Percentiles rank a stretch among this genome's conserved stretches.
These are phyloP conservation scores for Nicotiana undulata DNA, from an alignment of 257 asterid species.

Conservation along the genomic window DNA sequence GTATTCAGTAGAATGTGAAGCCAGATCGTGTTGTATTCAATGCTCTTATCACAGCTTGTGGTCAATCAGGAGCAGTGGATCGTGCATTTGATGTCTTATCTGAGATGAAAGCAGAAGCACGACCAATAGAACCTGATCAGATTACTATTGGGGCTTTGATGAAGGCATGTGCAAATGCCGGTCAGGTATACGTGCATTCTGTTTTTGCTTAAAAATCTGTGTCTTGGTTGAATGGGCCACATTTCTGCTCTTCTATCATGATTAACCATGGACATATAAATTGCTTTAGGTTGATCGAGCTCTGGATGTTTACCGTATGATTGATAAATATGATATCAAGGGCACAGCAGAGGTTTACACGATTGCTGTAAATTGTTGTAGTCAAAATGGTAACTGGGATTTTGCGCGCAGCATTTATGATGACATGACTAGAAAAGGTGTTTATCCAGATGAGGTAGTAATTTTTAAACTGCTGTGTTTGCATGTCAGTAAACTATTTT, in stretches of 20 bases:
- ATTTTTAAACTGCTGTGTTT: not conserved
- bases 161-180: conserved; percentile 85
- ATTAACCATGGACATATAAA: conserved; percentile 8
- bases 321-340: conserved; percentile 62
- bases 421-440: conserved; percentile 80
- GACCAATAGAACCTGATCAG: conserved; percentile 92
- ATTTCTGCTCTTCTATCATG: not conserved
- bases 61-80: conserved; percentile 92
- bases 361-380: conserved; percentile 91
- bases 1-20: conserved; percentile 78
- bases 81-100: conserved; percentile 96
- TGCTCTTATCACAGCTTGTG: conserved; percentile 98
- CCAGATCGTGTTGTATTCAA: conserved; percentile 98
- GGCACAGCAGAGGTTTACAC: conserved; percentile 96
- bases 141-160: conserved; percentile 90
- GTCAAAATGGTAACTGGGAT: conserved; percentile 91
- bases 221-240: conserved; percentile 5
- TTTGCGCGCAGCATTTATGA: conserved; percentile 70
- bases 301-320: conserved; percentile 77
- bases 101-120: conserved; percentile 75
- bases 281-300: conserved; percentile 68
- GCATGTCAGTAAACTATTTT: not conserved
- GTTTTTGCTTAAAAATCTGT: not conserved
- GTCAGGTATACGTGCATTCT: conserved; percentile 50
- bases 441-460: conserved; percentile 91